phyloP scores from a whole-genome alignment of 495 filamentous ascomycete species.

The Daldinia grandis region DNA sequence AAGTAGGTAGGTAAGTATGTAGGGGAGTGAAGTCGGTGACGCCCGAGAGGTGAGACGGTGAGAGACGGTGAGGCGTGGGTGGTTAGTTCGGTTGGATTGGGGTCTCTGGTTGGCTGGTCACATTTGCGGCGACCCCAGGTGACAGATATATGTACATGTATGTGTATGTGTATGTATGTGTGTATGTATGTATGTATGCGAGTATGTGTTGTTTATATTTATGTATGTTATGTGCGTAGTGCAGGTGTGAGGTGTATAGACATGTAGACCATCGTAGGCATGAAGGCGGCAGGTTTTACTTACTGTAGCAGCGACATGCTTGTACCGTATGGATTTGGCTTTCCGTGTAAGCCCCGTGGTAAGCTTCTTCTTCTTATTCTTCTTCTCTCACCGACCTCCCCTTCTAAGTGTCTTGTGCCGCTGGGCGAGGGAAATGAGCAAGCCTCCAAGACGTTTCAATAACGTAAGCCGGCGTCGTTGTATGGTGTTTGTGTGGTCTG shows the following conservation, averaged over 20 bases:
- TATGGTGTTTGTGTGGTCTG: conserved; percentile 15
- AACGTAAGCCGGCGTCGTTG: conserved; percentile 33
- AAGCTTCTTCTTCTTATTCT: conserved; percentile 1
- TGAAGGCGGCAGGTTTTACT: conserved; percentile 12
- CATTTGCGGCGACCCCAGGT: background rate
- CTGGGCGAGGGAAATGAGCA: conserved; percentile 2
- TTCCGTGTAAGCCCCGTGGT: background rate
- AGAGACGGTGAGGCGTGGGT: conserved; percentile 34
- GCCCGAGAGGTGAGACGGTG: conserved; percentile 26
- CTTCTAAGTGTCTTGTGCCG: conserved; percentile 11
- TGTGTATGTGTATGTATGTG: background rate
- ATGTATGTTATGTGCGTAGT: conserved; percentile 18
- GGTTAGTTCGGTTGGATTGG: conserved; percentile 12
- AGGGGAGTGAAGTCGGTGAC: conserved; percentile 28
- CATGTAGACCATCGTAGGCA: too few species aligned
- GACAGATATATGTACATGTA: conserved; percentile 2
- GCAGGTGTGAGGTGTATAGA: conserved; percentile 10
- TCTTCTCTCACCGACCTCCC: conserved; percentile 19
- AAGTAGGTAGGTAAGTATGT: conserved; percentile 6
- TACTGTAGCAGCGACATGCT: conserved; percentile 44
- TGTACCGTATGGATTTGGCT: conserved; percentile 2
- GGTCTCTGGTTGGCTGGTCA: background rate
- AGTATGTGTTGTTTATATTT: conserved; percentile 9
- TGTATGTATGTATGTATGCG: conserved; percentile 10
- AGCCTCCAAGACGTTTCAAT: conserved; percentile 27